phyloP scores from a whole-genome alignment of 345 rosid species.

The Euphorbia lathyris region DNA sequence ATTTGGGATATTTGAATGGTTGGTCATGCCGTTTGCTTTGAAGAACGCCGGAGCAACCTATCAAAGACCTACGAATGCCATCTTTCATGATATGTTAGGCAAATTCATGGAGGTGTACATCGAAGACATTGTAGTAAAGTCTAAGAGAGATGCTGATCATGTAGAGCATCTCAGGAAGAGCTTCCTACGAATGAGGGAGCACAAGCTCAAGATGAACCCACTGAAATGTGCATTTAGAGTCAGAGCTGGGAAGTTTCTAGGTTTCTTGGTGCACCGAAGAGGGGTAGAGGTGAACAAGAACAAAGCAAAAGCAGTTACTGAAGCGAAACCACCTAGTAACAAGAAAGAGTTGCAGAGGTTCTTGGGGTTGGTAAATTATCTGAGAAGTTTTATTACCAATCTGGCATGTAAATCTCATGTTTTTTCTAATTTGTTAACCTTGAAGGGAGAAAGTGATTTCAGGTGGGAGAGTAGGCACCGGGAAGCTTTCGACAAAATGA shows the following conservation, averaged over 20 bases:
- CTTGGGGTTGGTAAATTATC: not conserved
- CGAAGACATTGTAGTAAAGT: too few species aligned
- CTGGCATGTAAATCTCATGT: not conserved
- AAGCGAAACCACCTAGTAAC: not conserved
- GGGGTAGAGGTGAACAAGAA: not conserved
- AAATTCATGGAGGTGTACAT: constrained; percentile 1
- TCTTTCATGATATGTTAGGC: not conserved
- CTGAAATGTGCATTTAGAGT: constrained; percentile 12
- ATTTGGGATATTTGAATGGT: not conserved
- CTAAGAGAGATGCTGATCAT: too few species aligned
- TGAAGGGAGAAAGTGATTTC: too few species aligned
- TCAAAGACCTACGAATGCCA: not conserved
- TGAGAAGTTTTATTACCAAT: not conserved
- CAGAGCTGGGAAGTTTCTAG: not conserved
- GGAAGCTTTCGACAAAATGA: too few species aligned
- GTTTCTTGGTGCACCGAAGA: not conserved
- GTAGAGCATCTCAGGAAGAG: too few species aligned
- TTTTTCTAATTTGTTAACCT: not conserved
- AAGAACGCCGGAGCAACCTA: constrained; percentile 1
- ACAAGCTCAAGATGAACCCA: too few species aligned
- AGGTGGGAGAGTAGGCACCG: too few species aligned
- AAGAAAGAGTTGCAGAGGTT: not conserved
- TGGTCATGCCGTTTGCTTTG: not conserved
- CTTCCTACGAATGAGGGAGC: too few species aligned
- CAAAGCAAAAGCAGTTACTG: not conserved